Base-by-base conservation (phyloP, 768 basidiomycete genomes). In the Trametes punicea region DNA sequence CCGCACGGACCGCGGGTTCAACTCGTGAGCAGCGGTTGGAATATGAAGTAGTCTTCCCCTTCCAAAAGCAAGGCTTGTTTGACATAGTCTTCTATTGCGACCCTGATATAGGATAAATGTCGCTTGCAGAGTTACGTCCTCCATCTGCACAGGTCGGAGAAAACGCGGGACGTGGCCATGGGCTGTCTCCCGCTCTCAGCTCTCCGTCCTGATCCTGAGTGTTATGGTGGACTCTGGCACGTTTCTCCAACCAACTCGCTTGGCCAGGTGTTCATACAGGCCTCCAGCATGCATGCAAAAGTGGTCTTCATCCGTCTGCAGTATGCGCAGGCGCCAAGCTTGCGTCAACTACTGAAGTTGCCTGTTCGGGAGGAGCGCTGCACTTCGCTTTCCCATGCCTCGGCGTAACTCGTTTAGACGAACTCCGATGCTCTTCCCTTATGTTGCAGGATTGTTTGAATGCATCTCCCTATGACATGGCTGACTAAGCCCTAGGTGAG, bases 281-380 rank as follows among this genome's bases (percentile, higher is more conserved):
- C n/a, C n/a, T n/a, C n/a, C n/a, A n/a, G 5, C 21, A 18, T 45
- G 20, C 31, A 13, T 25, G 18, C 5, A 11, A 21, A 6, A 2
- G 11, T 3, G 11, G 1, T 39, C 8, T 29, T 16, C 3, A 15
- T 3, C 27, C 10, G 30, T 27, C 6, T 13, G 2, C 36, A 10
- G 21, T 39, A 2, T 4, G 4, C 9, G 25, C 8, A 10, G 46
- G 10, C 30, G 13, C 4, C 9, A 8, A 13, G 20, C 27, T 46
- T n/a, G 27, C 31, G 25, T 42, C 38, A 55, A 55, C 54, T 25
- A 55, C 54, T 47, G 36, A 30, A 48, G 38, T 48, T 55, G 54
- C 54, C 54, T 55, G 13, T 31, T 55, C 16, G 36, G 54, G 54
- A 20, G 9, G 36, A 3, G 25, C 8, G 20, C 11, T 3, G 36